Evolutionary conservation across 1,284 basidiomycete species (phyloP).

Genomic region (Polyporus tsugae): DNA sequence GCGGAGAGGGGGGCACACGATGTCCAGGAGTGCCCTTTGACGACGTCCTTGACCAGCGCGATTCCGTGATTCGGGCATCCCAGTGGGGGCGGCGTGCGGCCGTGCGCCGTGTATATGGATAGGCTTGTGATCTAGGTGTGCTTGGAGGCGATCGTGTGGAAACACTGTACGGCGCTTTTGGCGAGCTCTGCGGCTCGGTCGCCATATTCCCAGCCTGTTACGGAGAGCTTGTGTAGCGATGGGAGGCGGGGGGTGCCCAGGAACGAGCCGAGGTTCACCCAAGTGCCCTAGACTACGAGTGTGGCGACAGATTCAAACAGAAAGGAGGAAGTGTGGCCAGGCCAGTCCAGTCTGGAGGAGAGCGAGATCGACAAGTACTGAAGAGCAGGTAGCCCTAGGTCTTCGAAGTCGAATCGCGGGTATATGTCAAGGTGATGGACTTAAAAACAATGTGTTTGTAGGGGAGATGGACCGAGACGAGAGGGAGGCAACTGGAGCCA

Average conservation of each 20-base stretch:
- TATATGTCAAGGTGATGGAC: background rate
- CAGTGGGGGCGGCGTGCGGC: background rate
- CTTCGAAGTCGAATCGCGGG: background rate
- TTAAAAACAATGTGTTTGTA: background rate
- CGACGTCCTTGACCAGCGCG: background rate
- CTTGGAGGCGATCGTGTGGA: background rate
- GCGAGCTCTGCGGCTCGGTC: background rate
- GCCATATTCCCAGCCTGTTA: background rate
- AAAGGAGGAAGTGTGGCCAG: no score
- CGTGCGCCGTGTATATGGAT: background rate
- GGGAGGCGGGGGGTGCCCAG: background rate
- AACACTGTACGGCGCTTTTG: background rate
- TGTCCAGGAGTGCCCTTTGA: background rate
- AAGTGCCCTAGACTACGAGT: background rate
- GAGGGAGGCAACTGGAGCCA: background rate
- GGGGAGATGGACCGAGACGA: background rate
- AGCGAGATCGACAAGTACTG: background rate
- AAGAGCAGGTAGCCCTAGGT: background rate
- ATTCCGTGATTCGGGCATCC: background rate
- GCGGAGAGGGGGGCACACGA: background rate
- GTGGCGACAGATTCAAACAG: background rate
- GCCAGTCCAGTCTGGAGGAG: no score
- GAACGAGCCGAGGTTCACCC: background rate
- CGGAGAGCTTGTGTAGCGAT: background rate
- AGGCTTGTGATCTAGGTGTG: background rate